phyloP scores from a whole-genome alignment of 148 eudicot species.

The Vaccinium myrtillus region DNA sequence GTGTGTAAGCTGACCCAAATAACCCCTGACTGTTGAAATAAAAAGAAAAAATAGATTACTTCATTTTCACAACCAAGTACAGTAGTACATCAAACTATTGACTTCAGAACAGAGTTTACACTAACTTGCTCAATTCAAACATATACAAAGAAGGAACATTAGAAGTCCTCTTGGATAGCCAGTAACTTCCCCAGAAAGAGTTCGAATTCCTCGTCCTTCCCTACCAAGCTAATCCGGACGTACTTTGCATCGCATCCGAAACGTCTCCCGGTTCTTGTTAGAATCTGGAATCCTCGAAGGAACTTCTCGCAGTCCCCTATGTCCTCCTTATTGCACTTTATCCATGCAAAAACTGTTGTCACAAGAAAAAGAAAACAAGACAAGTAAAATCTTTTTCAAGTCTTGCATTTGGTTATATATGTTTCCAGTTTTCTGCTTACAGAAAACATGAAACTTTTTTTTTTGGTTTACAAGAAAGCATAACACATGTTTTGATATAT shows the following conservation, averaged over 20 bases:
- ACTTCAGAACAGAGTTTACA: no score
- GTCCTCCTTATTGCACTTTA: slow-evolving; percentile 41
- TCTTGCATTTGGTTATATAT: background rate
- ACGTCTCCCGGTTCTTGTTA: slow-evolving; percentile 51
- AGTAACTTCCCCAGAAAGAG: slow-evolving; percentile 53
- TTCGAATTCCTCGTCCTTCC: slow-evolving; percentile 55
- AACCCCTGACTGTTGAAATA: no score
- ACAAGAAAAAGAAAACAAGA: background rate
- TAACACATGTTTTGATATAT: no score
- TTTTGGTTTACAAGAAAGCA: no score
- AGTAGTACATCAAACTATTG: no score
- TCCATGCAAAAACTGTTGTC: slow-evolving; percentile 76
- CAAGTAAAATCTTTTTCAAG: background rate
- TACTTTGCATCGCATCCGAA: slow-evolving; percentile 38
- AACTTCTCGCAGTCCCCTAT: slow-evolving; percentile 46
- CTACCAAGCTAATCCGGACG: slow-evolving; percentile 47
- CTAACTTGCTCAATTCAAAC: no score
- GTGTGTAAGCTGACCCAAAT: no score
- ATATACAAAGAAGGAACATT: background rate
- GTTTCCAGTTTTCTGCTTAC: no score
- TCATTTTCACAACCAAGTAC: no score
- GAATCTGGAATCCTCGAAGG: slow-evolving; percentile 42
- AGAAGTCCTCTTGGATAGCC: slow-evolving; percentile 14
- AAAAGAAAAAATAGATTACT: no score
- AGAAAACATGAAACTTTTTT: no score